Conservation (phyloP, 805 yeast species). For the Cyberlindnera maritima region DNA sequence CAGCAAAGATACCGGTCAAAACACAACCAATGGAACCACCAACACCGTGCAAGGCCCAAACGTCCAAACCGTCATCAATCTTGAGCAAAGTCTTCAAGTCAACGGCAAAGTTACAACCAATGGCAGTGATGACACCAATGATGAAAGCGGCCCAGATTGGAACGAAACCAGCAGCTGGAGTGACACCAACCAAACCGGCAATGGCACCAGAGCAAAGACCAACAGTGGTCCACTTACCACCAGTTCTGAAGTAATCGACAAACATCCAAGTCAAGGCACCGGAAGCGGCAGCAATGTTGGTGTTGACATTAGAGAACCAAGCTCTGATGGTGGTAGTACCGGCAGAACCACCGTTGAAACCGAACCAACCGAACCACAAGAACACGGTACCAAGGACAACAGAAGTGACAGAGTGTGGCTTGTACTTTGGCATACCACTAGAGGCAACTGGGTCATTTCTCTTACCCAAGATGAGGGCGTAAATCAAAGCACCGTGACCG, state of each 20-base stretch:
- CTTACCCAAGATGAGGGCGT: conserved; percentile 88
- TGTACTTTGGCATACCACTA: conserved; percentile 77
- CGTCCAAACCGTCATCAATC: conserved; percentile 95
- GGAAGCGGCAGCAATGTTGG: conserved; percentile 88
- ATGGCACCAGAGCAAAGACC: conserved; percentile 94
- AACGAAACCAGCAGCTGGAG: conserved; percentile 96
- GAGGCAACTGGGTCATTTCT: conserved; percentile 65
- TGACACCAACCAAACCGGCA: conserved; percentile 91
- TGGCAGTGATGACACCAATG: conserved; percentile 76
- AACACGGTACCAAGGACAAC: conserved; percentile 91
- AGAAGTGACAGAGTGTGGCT: conserved; percentile 89
- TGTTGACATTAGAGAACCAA: conserved; percentile 90
- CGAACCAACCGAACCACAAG: conserved; percentile 99
- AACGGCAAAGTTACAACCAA: conserved; percentile 81
- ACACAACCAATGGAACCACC: conserved; percentile 87
- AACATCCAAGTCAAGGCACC: conserved; percentile 96
- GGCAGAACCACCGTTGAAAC: conserved; percentile 97
- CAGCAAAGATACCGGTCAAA: conserved; percentile 89
- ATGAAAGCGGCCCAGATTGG: conserved; percentile 87
- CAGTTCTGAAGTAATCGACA: conserved; percentile 76
- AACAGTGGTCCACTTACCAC: conserved; percentile 88
- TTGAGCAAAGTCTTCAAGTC: conserved; percentile 68
- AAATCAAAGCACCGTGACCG: conserved; percentile 93
- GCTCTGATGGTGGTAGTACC: conserved; percentile 93
- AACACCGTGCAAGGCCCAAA: conserved; percentile 89